Evolutionary conservation across 2,329 filamentous ascomycete species (phyloP).

Genomic region (Neonectria sp.): DNA sequence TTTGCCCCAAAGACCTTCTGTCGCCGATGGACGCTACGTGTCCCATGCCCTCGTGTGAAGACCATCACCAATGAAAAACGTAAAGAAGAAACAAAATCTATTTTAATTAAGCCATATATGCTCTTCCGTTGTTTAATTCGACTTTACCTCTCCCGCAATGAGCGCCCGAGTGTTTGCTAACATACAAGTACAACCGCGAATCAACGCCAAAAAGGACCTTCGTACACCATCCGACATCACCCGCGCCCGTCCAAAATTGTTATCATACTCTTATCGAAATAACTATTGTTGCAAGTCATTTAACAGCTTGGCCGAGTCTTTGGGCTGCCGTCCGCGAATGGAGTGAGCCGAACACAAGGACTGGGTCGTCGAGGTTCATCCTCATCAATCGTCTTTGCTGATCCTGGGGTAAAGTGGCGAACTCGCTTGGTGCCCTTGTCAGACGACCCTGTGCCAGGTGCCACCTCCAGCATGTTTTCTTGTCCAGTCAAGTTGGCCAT

Average conservation of each 20-base stretch:
- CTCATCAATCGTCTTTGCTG: constrained; percentile 63
- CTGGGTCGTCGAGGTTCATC: constrained; percentile 58
- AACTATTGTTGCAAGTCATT: neutral
- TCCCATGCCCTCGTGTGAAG: neutral
- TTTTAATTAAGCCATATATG: constrained; percentile 21
- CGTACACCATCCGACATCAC: constrained; percentile 8
- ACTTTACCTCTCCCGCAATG: neutral
- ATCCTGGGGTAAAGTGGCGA: constrained; percentile 54
- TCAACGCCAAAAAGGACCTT: constrained; percentile 9
- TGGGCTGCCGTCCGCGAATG: constrained; percentile 32
- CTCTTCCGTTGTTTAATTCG: neutral
- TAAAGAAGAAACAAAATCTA: constrained; percentile 6
- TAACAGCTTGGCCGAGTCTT: neutral
- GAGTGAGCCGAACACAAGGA: constrained; percentile 41
- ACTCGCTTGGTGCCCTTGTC: constrained; percentile 62
- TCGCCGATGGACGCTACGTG: neutral
- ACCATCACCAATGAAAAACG: neutral
- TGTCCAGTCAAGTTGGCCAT: constrained; percentile 24
- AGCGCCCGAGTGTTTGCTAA: neutral
- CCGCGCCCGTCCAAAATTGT: neutral
- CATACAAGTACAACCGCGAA: constrained; percentile 1
- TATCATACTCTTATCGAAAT: constrained; percentile 8
- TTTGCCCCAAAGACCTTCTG: neutral
- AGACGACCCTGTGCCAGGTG: constrained; percentile 25
- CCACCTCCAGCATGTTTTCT: constrained; percentile 28